Conservation (phyloP, 306 rosid genomes). For the Leucaena leucocephala region DNA sequence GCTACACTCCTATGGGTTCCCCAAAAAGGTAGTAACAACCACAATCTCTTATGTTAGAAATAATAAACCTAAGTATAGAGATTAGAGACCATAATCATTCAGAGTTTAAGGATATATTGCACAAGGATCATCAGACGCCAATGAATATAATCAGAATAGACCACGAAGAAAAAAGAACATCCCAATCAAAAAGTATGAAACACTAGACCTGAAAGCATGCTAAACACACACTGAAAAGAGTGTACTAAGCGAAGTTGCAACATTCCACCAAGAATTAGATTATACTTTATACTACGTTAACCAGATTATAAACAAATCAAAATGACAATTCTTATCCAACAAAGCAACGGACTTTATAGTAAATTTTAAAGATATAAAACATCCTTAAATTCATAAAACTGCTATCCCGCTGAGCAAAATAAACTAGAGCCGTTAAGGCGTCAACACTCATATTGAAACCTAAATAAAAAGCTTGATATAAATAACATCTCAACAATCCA, state of each 20-base stretch:
- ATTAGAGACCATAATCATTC: neutral
- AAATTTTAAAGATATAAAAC: neutral
- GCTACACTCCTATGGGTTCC: neutral
- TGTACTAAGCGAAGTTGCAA: neutral
- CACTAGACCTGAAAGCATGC: neutral
- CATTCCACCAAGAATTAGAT: neutral
- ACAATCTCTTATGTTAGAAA: neutral
- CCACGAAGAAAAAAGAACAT: neutral
- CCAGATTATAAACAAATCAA: neutral
- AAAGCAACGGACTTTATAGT: neutral
- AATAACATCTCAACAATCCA: conserved; percentile 12
- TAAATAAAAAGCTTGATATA: neutral
- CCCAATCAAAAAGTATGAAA: neutral
- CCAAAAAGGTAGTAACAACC: neutral
- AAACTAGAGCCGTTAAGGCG: neutral
- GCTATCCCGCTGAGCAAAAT: neutral
- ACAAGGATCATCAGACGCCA: neutral
- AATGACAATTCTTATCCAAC: neutral
- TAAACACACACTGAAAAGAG: neutral
- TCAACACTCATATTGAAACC: neutral
- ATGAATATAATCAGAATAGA: neutral
- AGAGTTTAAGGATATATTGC: neutral
- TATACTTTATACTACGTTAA: neutral
- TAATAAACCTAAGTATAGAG: neutral
- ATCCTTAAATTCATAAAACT: neutral